These are phyloP conservation scores for Citrus glauca DNA, from an alignment of 345 rosid species.

Conservation along the genomic window DNA sequence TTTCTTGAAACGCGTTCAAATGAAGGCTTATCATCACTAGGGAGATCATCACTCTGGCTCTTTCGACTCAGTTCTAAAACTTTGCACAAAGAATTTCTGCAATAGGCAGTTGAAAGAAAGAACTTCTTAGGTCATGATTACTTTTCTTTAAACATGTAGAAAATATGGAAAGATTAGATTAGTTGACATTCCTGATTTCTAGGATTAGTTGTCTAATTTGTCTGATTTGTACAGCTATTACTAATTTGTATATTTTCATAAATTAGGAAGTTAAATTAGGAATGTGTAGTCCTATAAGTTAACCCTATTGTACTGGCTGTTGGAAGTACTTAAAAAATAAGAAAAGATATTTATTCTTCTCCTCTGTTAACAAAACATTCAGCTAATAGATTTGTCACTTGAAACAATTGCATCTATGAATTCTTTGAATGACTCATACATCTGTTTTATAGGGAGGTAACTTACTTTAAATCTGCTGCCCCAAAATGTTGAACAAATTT, in stretches of 20 bases:
- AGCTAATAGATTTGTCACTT: background rate
- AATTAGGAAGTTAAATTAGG: no score
- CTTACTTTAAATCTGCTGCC: slow-evolving; percentile 51
- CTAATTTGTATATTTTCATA: no score
- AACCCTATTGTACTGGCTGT: no score
- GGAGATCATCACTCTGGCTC: slow-evolving; percentile 11
- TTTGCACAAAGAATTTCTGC: slow-evolving; percentile 36
- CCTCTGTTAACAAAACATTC: background rate
- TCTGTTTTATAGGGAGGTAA: slow-evolving; percentile 10
- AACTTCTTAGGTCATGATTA: background rate
- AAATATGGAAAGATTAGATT: no score
- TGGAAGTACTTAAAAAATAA: no score
- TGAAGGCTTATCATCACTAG: slow-evolving; percentile 19
- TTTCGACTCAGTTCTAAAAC: slow-evolving; percentile 25
- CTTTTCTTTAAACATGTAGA: background rate
- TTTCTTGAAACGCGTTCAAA: slow-evolving; percentile 5
- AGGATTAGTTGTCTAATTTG: no score
- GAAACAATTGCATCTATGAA: slow-evolving; percentile 1
- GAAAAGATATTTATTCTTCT: no score
- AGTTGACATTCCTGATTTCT: no score
- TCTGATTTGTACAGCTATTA: no score
- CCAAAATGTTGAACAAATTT: slow-evolving; percentile 49
- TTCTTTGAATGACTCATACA: background rate
- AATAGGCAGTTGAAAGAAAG: slow-evolving; percentile 4
- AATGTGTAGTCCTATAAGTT: no score